Conservation (phyloP, 2,329 filamentous ascomycete species). For the Cercospora sesami region DNA sequence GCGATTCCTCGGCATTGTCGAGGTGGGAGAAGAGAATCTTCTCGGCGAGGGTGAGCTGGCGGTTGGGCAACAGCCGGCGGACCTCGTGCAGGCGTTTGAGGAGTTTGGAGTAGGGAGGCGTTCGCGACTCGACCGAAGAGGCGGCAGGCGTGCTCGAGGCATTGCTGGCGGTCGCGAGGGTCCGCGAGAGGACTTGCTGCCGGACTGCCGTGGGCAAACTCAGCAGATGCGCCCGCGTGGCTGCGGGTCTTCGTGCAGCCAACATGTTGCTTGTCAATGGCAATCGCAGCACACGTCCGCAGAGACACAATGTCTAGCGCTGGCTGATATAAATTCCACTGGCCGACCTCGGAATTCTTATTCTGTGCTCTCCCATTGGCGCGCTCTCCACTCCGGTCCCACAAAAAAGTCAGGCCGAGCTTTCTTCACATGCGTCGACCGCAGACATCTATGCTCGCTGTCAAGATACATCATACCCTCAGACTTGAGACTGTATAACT, state of each 20-base stretch:
- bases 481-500: background rate
- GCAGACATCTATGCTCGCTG: background rate
- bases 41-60: conserved; percentile 81
- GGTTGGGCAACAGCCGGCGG: conserved; percentile 63
- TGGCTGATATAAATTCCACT: background rate
- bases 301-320: background rate
- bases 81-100: conserved; percentile 75
- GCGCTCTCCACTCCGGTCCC: conserved; percentile 2
- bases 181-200: conserved; percentile 30
- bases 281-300: background rate
- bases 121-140: conserved; percentile 53
- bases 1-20: conserved; percentile 82
- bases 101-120: conserved; percentile 80
- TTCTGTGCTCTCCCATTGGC: conserved; percentile 7
- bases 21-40: conserved; percentile 98
- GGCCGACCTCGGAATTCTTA: conserved; percentile 14
- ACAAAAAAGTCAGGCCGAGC: conserved; percentile 14
- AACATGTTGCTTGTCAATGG: conserved; percentile 29
- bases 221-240: conserved; percentile 22
- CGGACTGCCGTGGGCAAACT: conserved; percentile 26
- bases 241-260: conserved; percentile 29
- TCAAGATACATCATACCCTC: background rate
- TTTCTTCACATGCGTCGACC: background rate
- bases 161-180: conserved; percentile 37
- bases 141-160: conserved; percentile 26